These are phyloP conservation scores for Alternaria dauci DNA, from an alignment of 2,329 filamentous ascomycete genomes.

Conservation along the genomic window DNA sequence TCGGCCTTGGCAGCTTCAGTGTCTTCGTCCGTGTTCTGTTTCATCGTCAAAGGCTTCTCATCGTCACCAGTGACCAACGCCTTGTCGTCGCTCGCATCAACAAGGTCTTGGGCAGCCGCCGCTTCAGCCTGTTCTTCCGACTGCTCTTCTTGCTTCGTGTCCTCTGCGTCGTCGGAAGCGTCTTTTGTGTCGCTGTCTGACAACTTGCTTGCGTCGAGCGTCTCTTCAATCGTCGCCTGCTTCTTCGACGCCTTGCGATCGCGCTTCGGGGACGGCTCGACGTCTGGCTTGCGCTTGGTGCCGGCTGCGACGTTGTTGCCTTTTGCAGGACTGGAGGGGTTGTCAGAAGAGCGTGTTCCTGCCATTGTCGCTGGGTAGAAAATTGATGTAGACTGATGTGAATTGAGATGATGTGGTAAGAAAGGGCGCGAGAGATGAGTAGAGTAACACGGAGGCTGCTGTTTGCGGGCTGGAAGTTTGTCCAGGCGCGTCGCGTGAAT, in stretches of 20 bases:
- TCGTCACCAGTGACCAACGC: conserved; percentile 33
- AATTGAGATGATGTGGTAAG: not conserved
- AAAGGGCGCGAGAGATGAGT: not conserved
- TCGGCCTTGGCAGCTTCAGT: conserved; percentile 14
- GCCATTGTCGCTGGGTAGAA: conserved; percentile 28
- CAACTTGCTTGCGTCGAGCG: conserved; percentile 53
- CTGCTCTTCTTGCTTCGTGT: conserved; percentile 18
- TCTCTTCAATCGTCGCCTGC: conserved; percentile 64
- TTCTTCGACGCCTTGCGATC: conserved; percentile 54
- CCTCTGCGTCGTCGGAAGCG: conserved; percentile 13
- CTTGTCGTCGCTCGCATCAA: conserved; percentile 21
- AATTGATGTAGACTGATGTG: not conserved
- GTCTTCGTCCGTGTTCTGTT: not conserved
- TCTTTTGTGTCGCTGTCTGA: conserved; percentile 40
- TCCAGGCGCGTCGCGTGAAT: conserved; percentile 17
- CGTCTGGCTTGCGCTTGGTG: conserved; percentile 53
- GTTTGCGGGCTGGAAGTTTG: conserved; percentile 5
- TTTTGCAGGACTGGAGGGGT: conserved; percentile 32
- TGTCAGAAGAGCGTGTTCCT: conserved; percentile 38
- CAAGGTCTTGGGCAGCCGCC: conserved; percentile 4
- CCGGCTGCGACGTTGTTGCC: conserved; percentile 45
- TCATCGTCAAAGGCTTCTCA: conserved; percentile 12
- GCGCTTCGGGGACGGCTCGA: conserved; percentile 52
- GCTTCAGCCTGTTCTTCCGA: conserved; percentile 20
- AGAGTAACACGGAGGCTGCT: not conserved